Percentiles rank a stretch among this genome's conserved stretches.
These are phyloP conservation scores for Carex littledalei DNA, from an alignment of 176 grass and related monocot genomes.

Conservation along the genomic window DNA sequence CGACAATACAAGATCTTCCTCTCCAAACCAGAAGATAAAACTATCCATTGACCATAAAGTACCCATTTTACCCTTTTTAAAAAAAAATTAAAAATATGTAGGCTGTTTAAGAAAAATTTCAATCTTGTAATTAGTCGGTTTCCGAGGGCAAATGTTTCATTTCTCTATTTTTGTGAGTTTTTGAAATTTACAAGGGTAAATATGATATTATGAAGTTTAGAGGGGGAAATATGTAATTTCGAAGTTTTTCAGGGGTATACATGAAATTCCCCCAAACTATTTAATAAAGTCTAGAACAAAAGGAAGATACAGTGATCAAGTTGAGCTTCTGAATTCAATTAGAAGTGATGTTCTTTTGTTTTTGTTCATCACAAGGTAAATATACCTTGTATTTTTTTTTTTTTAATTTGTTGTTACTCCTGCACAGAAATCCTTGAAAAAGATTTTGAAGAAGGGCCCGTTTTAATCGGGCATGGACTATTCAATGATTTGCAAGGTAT, in stretches of 20 bases:
- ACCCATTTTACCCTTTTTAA: no score
- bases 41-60: background rate
- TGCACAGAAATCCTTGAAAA: constrained; percentile 69
- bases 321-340: background rate
- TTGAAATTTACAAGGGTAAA: no score
- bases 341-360: background rate
- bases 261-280: no score
- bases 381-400: background rate
- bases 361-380: background rate
- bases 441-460: constrained; percentile 55
- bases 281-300: background rate
- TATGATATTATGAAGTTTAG: no score
- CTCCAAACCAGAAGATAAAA: background rate
- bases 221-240: no score
- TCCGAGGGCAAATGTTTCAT: no score
- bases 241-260: no score
- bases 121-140: no score
- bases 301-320: background rate
- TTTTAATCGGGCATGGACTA: constrained; percentile 77
- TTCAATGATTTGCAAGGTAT: constrained; percentile 69
- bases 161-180: no score
- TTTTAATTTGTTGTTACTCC: background rate
- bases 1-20: background rate
- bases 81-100: no score
- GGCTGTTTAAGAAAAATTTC: no score